phyloP scores from a whole-genome alignment of 2,329 filamentous ascomycete genomes.

The Fusarium phyllophilum region DNA sequence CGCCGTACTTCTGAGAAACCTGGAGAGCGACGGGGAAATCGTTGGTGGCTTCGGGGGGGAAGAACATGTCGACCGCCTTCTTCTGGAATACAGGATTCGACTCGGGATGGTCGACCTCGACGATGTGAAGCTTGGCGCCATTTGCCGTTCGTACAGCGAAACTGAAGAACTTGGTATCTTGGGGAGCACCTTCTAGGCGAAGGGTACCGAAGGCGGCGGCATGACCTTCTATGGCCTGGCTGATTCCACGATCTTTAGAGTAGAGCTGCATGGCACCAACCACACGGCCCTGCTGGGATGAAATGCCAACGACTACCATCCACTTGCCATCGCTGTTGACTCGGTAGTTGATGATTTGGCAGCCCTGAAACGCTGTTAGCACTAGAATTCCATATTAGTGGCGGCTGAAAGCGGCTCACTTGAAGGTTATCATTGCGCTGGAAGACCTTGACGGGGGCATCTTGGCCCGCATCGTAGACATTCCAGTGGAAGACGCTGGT shows the following conservation, averaged over 20 bases:
- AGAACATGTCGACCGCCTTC: slow-evolving; percentile 97
- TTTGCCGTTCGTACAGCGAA: slow-evolving; percentile 92
- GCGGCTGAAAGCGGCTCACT: slow-evolving; percentile 62
- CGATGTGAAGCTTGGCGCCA: slow-evolving; percentile 95
- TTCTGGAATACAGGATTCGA: slow-evolving; percentile 91
- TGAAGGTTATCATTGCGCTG: slow-evolving; percentile 91
- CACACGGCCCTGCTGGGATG: slow-evolving; percentile 90
- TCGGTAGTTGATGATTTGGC: slow-evolving; percentile 99
- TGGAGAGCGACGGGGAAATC: slow-evolving; percentile 99
- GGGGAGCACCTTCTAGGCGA: slow-evolving; percentile 85
- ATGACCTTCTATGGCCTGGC: slow-evolving; percentile 97
- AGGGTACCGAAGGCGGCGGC: slow-evolving; percentile 93
- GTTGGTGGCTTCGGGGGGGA: slow-evolving; percentile 92
- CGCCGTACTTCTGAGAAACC: slow-evolving; percentile 94
- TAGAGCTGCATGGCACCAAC: slow-evolving; percentile 98
- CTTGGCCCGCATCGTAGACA: slow-evolving; percentile 85
- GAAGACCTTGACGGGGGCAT: slow-evolving; percentile 87
- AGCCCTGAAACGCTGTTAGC: slow-evolving; percentile 67
- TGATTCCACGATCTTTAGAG: slow-evolving; percentile 94
- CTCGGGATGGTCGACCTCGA: slow-evolving; percentile 94
- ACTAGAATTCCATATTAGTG: background rate
- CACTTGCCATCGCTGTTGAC: slow-evolving; percentile 96
- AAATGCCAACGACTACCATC: slow-evolving; percentile 98
- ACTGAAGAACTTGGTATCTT: slow-evolving; percentile 95
- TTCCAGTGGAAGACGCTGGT: slow-evolving; percentile 97